A percentile compares a stretch with the other conserved stretches of the same genome.
Conservation (phyloP, 805 yeast genomes). For the Ogataea corticis region DNA sequence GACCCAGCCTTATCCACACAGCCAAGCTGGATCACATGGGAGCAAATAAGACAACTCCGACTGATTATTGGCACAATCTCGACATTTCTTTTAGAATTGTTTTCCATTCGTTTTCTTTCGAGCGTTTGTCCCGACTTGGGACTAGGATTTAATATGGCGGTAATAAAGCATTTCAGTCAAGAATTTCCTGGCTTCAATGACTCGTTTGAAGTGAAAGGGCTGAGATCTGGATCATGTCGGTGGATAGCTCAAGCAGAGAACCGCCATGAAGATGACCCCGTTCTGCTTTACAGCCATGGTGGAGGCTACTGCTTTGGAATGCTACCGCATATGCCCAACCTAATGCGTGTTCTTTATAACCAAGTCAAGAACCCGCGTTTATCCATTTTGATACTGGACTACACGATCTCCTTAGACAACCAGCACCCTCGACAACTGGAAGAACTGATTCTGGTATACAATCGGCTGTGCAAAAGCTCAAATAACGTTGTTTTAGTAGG, state of each 20-base stretch:
- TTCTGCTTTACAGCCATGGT: too few relatives aligned
- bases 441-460: slow-evolving; percentile 6
- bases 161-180: not conserved
- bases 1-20: not conserved
- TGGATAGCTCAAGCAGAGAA: too few relatives aligned
- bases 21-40: not conserved
- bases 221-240: too few relatives aligned
- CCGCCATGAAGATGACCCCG: too few relatives aligned
- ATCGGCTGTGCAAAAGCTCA: slow-evolving; percentile 5
- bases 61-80: too few relatives aligned
- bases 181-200: not conserved
- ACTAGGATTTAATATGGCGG: not conserved
- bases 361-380: slow-evolving; percentile 4
- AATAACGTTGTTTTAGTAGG: slow-evolving; percentile 13
- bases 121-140: not conserved
- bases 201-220: not conserved
- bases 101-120: not conserved
- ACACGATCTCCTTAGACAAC: slow-evolving; percentile 4
- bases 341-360: too few relatives aligned
- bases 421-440: slow-evolving; percentile 8
- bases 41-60: too few relatives aligned
- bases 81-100: too few relatives aligned
- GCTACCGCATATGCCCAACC: too few relatives aligned
- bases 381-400: slow-evolving; percentile 11
- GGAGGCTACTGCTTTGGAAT: too few relatives aligned